Base-by-base conservation (phyloP, 2,329 filamentous ascomycete genomes). In the Amesomyces nigricolor region DNA sequence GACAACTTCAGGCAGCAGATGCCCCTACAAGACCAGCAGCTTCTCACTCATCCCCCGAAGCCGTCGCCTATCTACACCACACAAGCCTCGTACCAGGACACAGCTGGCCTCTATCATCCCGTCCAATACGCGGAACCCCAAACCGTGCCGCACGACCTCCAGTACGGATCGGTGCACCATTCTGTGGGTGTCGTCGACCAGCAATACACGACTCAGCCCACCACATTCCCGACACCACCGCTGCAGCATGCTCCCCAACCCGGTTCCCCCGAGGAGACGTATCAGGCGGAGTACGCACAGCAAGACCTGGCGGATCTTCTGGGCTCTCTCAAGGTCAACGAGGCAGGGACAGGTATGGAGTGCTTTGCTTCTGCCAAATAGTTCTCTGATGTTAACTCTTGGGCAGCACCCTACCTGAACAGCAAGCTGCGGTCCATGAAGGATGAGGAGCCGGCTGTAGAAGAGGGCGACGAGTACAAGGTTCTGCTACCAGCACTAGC, bases 261-360 rank as follows among this genome's bases (percentile, higher is more conserved):
- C 0, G 69, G 71, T 44, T 72, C 73, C 2, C 71, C 77, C 5
- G 74, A 75, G 2, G 73, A 78, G 11, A 79, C 78, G 9, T 81
- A 82, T 59, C 78, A 82, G 7, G 77, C 79, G 29, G 83, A 87
- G 38, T 87, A 87, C 57, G 83, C 81, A 30, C 81, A 87, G 53
- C 81, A 86, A 39, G 86, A 88, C 64, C 78, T 96, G 2, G 83
- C 86, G 11, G 88, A 95, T 65, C 82, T 94, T 10, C 77, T 97
- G 39, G 92, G 92, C 7, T 87, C 89, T 42, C 77, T 97, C 13
- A 91, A 89, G 66, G 90, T 97, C 64, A 87, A 95, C 58, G 88
- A 92, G 66, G 86, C 83, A 40, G 92, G 91, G 58, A 87, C 91
- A 26, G 22, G 22, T 26, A 26, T 26, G 22, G 22, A 26, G 5